Percentiles rank a stretch among this genome's conserved stretches.
Conservation (phyloP, 2,329 filamentous ascomycete genomes). For the Ceratocystis colombiana region DNA sequence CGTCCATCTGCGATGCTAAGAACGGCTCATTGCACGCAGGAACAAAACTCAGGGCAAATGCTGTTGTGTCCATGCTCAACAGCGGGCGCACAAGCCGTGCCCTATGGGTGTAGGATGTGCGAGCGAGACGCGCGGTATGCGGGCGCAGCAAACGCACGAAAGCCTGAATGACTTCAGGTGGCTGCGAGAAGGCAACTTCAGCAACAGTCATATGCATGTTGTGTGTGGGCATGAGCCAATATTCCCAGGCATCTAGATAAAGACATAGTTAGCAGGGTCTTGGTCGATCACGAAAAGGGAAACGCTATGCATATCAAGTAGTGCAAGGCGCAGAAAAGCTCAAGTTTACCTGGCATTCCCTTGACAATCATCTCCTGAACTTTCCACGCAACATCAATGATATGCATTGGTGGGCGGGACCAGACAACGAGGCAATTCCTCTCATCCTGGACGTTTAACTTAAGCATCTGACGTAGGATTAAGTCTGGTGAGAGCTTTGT, state of each 20-base stretch:
- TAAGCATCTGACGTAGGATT: slow-evolving; percentile 13
- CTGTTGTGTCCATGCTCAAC: slow-evolving; percentile 74
- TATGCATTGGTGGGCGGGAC: slow-evolving; percentile 66
- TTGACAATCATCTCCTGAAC: slow-evolving; percentile 57
- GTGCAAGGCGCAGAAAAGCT: too few relatives aligned
- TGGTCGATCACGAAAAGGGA: too few relatives aligned
- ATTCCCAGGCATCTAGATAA: slow-evolving; percentile 38
- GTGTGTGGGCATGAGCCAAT: slow-evolving; percentile 77
- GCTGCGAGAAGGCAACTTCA: slow-evolving; percentile 73
- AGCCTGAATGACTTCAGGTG: slow-evolving; percentile 53
- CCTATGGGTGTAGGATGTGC: slow-evolving; percentile 57
- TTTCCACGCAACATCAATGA: slow-evolving; percentile 55
- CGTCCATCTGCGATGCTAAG: not conserved
- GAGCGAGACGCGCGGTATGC: slow-evolving; percentile 49
- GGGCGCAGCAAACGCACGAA: slow-evolving; percentile 51
- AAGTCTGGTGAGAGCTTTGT: slow-evolving; percentile 59
- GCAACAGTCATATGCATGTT: slow-evolving; percentile 76
- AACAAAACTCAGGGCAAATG: slow-evolving; percentile 76
- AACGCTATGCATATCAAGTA: too few relatives aligned
- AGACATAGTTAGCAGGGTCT: not conserved
- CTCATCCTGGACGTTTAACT: slow-evolving; percentile 56
- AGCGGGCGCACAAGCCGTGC: slow-evolving; percentile 70
- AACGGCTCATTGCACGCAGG: slow-evolving; percentile 57
- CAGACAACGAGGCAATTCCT: slow-evolving; percentile 80
- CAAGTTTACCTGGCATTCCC: slow-evolving; percentile 53